Base-by-base conservation (phyloP, 768 basidiomycete species). In the Chiua virens region DNA sequence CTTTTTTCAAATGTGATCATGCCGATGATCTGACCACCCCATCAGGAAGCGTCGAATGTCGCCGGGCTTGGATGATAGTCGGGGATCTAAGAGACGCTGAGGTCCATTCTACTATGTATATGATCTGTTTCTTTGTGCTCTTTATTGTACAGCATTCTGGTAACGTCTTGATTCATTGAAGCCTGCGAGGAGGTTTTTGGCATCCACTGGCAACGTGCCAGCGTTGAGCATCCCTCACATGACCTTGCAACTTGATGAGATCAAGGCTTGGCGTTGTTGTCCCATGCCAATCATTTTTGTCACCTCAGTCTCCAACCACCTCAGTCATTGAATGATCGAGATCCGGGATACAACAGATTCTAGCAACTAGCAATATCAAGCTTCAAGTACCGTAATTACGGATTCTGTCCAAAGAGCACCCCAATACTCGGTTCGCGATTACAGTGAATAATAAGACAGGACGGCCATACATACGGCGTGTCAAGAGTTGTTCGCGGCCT, bases 21-120 rank as follows among this genome's bases (percentile, higher is more conserved):
- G 34, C 34, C 10, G 41, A 18, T 17, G 38, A 14, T 45, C 51
- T 64, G 32, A 57, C 47, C 32, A 32, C 13, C 20, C 22, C 14
- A 49, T 45, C 23, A 89, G 87, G 65, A 89, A 89, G 73, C 81
- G 87, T 55, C 74, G 87, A 57, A 83, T 79, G 53, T 89, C 87
- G 7, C 86, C 87, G n/a, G 75, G 80, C 8, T 58, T 84, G 63
- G 87, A 88, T 41, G 87, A 89, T 43, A 64, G 73, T 34, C 78
- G 87, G 53, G 78, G 83, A 53, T 82, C 83, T 47, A 89, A 89
- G 73, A 79, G 87, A 57, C 83, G 86, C 58, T 87, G 75, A 81
- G 52, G 34, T 17, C 68, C 57, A 65, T 60, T 53, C 53, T 52
- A 54, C 55, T 61, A 57, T 64, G 60, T 70, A 66, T 66, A 62